Conservation (phyloP, 768 basidiomycete genomes). For the Hericium alpestre region DNA sequence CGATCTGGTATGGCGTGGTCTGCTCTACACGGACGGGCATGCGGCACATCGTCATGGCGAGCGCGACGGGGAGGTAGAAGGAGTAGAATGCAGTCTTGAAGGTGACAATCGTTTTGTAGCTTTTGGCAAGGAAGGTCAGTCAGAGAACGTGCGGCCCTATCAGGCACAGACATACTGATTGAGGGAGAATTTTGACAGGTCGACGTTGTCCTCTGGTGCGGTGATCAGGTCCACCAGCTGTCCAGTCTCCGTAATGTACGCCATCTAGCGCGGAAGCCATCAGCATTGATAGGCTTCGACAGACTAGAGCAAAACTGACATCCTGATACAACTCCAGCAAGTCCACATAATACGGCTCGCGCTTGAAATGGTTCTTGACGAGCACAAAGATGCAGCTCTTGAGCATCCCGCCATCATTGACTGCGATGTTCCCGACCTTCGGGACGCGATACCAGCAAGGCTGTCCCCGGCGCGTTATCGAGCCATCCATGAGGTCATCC, state of each 20-base stretch:
- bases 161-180: slow-evolving; percentile 43
- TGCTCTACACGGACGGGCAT: slow-evolving; percentile 40
- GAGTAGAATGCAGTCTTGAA: slow-evolving; percentile 99
- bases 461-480: slow-evolving; percentile 85
- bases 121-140: slow-evolving; percentile 18
- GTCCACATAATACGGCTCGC: slow-evolving; percentile 75
- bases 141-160: background rate
- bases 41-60: slow-evolving; percentile 73
- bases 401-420: slow-evolving; percentile 96
- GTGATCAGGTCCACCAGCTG: slow-evolving; percentile 93
- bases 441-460: slow-evolving; percentile 83
- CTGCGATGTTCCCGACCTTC: slow-evolving; percentile 70
- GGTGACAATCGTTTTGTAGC: slow-evolving; percentile 83
- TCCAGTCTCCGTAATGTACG: slow-evolving; percentile 89
- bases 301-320: slow-evolving; percentile 24
- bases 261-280: slow-evolving; percentile 21
- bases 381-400: slow-evolving; percentile 87
- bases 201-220: slow-evolving; percentile 81
- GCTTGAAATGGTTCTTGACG: slow-evolving; percentile 76
- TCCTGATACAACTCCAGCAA: slow-evolving; percentile 89
- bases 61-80: slow-evolving; percentile 95
- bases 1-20: slow-evolving; percentile 48
- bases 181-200: slow-evolving; percentile 81
- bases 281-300: background rate
- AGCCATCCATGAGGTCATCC: slow-evolving; percentile 94